Conservation (phyloP, 345 rosid genomes). For the Anacardium occidentale region DNA sequence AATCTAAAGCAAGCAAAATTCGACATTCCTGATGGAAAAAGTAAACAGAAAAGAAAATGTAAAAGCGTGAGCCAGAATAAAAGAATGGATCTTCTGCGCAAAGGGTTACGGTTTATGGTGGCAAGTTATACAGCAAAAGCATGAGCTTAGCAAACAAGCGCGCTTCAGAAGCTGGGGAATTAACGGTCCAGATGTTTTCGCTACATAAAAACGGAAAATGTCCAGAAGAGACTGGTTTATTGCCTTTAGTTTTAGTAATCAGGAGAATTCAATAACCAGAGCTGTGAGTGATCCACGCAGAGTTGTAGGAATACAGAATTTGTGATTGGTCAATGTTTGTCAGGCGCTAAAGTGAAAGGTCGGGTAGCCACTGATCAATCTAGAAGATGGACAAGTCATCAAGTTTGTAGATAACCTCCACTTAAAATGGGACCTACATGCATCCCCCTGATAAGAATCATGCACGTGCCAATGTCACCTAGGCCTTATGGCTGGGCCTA, state of each 20-base stretch:
- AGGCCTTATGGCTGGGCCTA: not conserved
- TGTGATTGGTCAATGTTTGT: slow-evolving; percentile 5
- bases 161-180: not conserved
- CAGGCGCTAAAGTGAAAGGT: slow-evolving; percentile 15
- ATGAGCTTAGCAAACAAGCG: not conserved
- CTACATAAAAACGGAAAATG: not conserved
- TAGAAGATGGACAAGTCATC: slow-evolving; percentile 16
- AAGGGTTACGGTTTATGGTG: not conserved
- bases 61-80: not conserved
- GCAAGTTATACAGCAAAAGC: not conserved
- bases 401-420: slow-evolving; percentile 22
- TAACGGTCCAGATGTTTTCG: slow-evolving; percentile 12
- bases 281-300: not conserved
- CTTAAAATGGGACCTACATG: not conserved
- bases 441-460: too few relatives aligned
- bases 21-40: not conserved
- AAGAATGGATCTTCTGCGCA: not conserved
- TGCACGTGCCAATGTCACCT: not conserved
- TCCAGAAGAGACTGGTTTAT: not conserved
- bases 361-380: not conserved
- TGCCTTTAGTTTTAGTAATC: not conserved
- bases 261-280: not conserved
- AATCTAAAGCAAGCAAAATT: not conserved
- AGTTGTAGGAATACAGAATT: not conserved
- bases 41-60: not conserved